Conservation (phyloP, 257 asterid genomes). For the Apocynum venetum region DNA sequence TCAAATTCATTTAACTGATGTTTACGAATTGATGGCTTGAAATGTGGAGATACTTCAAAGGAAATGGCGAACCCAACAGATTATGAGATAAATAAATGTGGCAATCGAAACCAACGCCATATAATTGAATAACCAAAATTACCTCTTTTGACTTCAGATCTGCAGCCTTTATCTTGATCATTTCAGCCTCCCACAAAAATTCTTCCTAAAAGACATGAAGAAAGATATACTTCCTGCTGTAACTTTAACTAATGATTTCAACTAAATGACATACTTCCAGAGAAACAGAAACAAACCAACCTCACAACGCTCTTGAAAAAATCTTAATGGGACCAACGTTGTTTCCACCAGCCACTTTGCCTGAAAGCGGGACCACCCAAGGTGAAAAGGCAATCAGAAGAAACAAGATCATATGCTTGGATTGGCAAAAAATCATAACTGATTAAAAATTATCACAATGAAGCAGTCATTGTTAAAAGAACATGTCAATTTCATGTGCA, state of each 20-base stretch:
- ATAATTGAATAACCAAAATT: conserved; percentile 9
- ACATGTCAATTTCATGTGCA: not conserved
- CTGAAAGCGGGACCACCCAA: conserved; percentile 29
- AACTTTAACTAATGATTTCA: not conserved
- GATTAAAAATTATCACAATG: not conserved
- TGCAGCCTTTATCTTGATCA: conserved; percentile 92
- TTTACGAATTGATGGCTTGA: not conserved
- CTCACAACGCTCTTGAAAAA: conserved; percentile 97
- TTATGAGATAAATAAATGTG: not conserved
- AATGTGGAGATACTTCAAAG: not conserved
- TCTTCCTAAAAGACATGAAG: conserved; percentile 64
- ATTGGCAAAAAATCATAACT: not conserved
- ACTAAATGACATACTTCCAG: not conserved
- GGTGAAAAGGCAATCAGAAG: not conserved
- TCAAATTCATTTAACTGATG: not conserved
- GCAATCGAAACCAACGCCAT: not conserved
- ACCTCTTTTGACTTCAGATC: conserved; percentile 99
- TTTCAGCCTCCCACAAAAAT: conserved; percentile 88
- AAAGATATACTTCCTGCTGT: conserved; percentile 14
- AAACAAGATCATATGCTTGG: not conserved
- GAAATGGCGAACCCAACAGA: not conserved
- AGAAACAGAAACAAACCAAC: conserved; percentile 32
- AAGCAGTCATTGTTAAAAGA: not conserved
- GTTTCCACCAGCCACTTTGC: conserved; percentile 99
- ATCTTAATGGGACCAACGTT: conserved; percentile 84